Base-by-base conservation (phyloP, 2,329 filamentous ascomycete genomes). In the Neofusicoccum cordaticola region DNA sequence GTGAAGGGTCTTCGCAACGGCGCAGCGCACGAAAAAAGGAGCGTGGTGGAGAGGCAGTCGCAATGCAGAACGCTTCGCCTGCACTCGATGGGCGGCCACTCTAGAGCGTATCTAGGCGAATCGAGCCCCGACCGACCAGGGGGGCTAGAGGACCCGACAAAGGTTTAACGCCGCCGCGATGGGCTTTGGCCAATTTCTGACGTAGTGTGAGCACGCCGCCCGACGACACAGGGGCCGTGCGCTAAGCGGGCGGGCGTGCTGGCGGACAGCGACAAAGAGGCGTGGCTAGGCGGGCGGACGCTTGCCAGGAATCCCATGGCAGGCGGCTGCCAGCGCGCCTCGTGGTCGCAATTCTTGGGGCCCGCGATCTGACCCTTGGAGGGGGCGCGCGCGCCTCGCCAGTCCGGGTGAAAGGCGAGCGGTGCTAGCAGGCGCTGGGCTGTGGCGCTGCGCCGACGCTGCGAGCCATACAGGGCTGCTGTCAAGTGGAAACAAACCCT, bases 31-130 rank as follows among this genome's bases (percentile, higher is more conserved):
- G 62, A 47, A 64, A 64, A 64, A 64, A 53, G 58, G 62, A 64
- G 62, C 62, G 62, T 57, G 62, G 51, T 53, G 52, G 44, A 57
- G 51, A 53, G 44, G 62, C 62, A 64, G 62, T 64, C 62, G 62
- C 62, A 58, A 64, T 64, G 56, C 56, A 60, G 56, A 60, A 60
- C 42, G 51, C 51, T 57, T 34, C 42, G 62, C 44, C 42, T 50
- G 44, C 62, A 37, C 37, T 62, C 42, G 56, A 60, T 47, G 56
- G 56, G 41, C 56, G 56, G 50, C 41, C 31, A 35, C 42, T 35
- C 41, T 35, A 60, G 31, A 45, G 56, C 27, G 34, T 62, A 62
- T 62, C 58, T 62, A 39, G 31, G 58, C 58, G 45, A 62, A 62
- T 62, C 51, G 58, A 41, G 45, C 45, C 58, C 58, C 19, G 56